Evolutionary conservation across 495 filamentous ascomycete species (phyloP), one percentile per base, ranked within the genome.

Genomic region (Lepidopterella palustris): DNA sequence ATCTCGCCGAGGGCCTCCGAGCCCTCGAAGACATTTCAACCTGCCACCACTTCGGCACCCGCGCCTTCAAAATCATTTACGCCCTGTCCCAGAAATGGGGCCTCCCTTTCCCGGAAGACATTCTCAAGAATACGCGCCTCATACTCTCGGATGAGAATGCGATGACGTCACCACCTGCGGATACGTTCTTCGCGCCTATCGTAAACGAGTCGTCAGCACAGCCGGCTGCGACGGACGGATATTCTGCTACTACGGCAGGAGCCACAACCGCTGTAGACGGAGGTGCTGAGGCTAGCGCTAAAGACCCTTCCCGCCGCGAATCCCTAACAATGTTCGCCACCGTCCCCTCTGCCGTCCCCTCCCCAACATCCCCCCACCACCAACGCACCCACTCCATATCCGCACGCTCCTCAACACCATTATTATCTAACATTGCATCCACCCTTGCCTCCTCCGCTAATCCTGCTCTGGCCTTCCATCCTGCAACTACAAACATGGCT

Each of bases 41-140:
- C 0, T 83, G 81, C 57, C 82, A 85, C 63, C 76, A 77, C 54
- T 85, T 85, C 55, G 82, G 80, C 23, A 74, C 75, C 8, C 80
- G 82, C 26, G 78, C 77, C 2, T 74, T 83, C 53, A 79, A 84
- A 58, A 84, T 85, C 24, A 70, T 85, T 4, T 72, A 74, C 13
- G 80, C 72, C 35, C 67, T 86, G 8, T 74, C 77, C 21, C 75
- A 76, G 45, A 80, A 80, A 60, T 85, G 83, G 83, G 73, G 79
- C 42, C 76, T 84, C 23, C 69, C 61, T 1, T 65, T 68, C 10
- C 71, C 71, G 2, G 66, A 68, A 21, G 60, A 54, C n/a, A 40
- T 42, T 23, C 40, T 62, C 0, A 45, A 58, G 10, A 55, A 35
- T 35, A 58, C 51, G 35, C 50, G 47, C 8, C 52, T 68, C 9